Evolutionary conservation across 1,284 basidiomycete species (phyloP), one percentile per base, ranked within the genome.

Genomic region (Sanghuangporus sanghuang): DNA sequence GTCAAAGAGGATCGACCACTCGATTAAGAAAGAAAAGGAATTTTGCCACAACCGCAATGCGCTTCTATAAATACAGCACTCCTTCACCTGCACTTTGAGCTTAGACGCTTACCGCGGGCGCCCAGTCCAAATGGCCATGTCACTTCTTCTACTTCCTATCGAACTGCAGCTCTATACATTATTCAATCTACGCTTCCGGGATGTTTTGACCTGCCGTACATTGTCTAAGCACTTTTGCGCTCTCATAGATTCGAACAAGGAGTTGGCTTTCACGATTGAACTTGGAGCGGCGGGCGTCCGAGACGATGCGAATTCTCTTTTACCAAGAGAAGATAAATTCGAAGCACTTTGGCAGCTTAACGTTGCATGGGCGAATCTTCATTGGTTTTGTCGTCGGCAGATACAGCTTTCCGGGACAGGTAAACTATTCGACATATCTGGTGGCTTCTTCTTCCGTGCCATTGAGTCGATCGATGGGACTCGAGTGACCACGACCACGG

Each of bases 361-460:
- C 27, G 36, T 3, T 18, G 57, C 57, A 8, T 63, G 62, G 62
- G 57, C 62, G 21, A 58, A 59, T 35, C 50, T 63, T 35, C 49
- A 54, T 27, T 63, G 62, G 62, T 16, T 36, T n/a, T 48, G 42
- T 38, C 56, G 62, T 18, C 16, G 57, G 11, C 27, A 32, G n/a
- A 32, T 55, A 27, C 9, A 12, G 35, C 38, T 27, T 18, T 23
- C 44, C 6, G 44, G 23, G 27, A 59, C 42, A 32, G 57, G 40
- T 16, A 2, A 23, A 27, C 14, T 59, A 50, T 59, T 50, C 21
- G 63, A 61, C 18, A 9, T 64, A 44, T 60, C 63, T 27, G 50
- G 44, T 27, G 58, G 52, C 16, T 21, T 42, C 32, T 61, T 61
- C 16, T 60, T 59, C 12, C 52, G 55, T 18, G 7, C 42, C 18